Conservation (phyloP, 148 eudicot species). For the Camellia japonica region DNA sequence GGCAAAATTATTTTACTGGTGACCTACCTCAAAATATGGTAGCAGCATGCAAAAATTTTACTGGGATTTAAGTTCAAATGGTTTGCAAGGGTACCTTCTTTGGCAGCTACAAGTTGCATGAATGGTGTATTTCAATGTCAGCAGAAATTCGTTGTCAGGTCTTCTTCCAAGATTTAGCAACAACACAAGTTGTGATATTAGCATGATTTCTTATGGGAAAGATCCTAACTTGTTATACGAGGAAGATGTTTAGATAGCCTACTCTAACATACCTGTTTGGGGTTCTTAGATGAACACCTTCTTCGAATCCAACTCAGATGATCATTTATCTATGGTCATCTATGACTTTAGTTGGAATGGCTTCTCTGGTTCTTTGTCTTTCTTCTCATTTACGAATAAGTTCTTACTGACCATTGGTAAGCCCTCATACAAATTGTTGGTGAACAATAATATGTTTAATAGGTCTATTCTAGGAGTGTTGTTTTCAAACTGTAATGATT, state of each 20-base stretch:
- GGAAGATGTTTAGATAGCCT: conserved; percentile 30
- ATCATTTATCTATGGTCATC: conserved; percentile 18
- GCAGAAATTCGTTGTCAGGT: conserved; percentile 45
- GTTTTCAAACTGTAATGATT: conserved; percentile 32
- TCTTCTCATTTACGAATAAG: conserved; percentile 31
- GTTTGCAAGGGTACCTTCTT: conserved; percentile 41
- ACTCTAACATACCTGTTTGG: conserved; percentile 30
- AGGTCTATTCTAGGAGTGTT: conserved; percentile 34
- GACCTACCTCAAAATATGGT: conserved; percentile 31
- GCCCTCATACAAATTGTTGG: conserved; percentile 26
- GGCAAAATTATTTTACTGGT: conserved; percentile 47
- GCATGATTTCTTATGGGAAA: conserved; percentile 20
- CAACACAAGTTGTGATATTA: conserved; percentile 28
- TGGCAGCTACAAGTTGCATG: conserved; percentile 45
- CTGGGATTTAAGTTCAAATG: conserved; percentile 55
- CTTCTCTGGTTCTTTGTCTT: conserved; percentile 40
- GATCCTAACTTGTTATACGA: conserved; percentile 26
- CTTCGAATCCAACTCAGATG: conserved; percentile 11
- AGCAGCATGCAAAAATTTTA: conserved; percentile 41
- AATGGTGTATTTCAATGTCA: conserved; percentile 43
- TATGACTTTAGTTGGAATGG: conserved; percentile 55
- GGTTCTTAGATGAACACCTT: conserved; percentile 15
- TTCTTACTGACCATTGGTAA: conserved; percentile 18
- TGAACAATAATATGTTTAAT: conserved; percentile 40
- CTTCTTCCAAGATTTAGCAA: conserved; percentile 21